phyloP scores from a whole-genome alignment of 1,284 basidiomycete genomes.

The Pseudozyma hubeiensis region DNA sequence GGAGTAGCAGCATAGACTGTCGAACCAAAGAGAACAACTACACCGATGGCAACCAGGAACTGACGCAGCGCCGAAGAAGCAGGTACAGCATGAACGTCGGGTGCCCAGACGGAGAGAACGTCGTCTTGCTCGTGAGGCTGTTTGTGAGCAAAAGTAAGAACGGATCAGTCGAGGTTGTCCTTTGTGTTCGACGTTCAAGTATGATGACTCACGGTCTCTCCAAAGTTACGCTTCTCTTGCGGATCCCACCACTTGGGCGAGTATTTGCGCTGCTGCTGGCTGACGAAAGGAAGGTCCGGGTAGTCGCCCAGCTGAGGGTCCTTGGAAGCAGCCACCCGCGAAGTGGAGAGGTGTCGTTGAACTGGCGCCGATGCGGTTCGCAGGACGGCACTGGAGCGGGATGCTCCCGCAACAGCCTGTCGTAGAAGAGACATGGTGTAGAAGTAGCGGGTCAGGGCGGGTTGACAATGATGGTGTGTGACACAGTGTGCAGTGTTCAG shows the following conservation, averaged over 20 bases:
- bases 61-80: constrained; percentile 60
- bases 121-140: constrained; percentile 67
- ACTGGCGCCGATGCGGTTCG: constrained; percentile 16
- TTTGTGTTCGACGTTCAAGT: not conserved
- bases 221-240: constrained; percentile 68
- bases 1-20: constrained; percentile 58
- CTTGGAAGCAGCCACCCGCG: constrained; percentile 29
- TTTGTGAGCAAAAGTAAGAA: not conserved
- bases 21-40: constrained; percentile 45
- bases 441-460: not conserved
- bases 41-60: constrained; percentile 55
- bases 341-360: constrained; percentile 36
- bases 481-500: not conserved
- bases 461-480: constrained; percentile 1
- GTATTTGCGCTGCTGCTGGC: constrained; percentile 60
- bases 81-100: constrained; percentile 61
- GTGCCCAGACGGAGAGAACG: constrained; percentile 67
- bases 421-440: constrained; percentile 49
- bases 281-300: constrained; percentile 59
- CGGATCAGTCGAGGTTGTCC: not conserved
- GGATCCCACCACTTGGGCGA: constrained; percentile 66
- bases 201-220: constrained; percentile 58
- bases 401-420: constrained; percentile 32
- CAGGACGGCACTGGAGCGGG: constrained; percentile 27
- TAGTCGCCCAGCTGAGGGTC: constrained; percentile 68